phyloP scores from a whole-genome alignment of 139 green algal species.

The Chlamydomonas eustigma region DNA sequence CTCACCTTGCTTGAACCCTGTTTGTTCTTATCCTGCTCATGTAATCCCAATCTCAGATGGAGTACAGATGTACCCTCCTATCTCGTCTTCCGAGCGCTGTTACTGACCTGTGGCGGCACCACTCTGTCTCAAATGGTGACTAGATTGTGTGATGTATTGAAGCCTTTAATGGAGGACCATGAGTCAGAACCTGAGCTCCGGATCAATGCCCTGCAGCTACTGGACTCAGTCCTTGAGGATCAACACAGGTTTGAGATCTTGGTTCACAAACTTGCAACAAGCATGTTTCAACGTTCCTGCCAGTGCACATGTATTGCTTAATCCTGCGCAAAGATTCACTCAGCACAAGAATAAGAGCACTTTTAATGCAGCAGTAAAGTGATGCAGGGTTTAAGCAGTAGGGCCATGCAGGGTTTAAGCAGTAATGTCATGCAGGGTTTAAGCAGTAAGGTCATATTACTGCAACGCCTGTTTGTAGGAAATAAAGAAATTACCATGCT shows the following conservation, averaged over 20 bases:
- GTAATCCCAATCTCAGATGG: background rate
- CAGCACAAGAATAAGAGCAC: too few relatives aligned
- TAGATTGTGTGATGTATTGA: constrained; percentile 4
- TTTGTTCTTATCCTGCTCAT: background rate
- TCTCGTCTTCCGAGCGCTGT: constrained; percentile 41
- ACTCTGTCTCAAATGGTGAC: constrained; percentile 18
- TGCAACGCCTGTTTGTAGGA: too few relatives aligned
- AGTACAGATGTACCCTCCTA: constrained; percentile 20
- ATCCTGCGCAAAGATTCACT: too few relatives aligned
- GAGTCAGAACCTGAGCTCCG: constrained; percentile 19
- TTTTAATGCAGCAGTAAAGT: too few relatives aligned
- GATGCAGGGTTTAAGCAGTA: too few relatives aligned
- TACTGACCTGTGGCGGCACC: constrained; percentile 13
- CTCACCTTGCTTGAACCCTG: background rate
- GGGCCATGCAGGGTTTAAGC: too few relatives aligned
- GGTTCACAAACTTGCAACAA: too few relatives aligned
- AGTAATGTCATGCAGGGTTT: too few relatives aligned
- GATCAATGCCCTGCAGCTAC: constrained; percentile 40
- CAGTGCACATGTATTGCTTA: too few relatives aligned
- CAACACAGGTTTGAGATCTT: background rate
- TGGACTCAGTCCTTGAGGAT: constrained; percentile 63
- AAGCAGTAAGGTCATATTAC: too few relatives aligned
- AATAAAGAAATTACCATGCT: too few relatives aligned
- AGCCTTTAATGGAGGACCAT: constrained; percentile 18
- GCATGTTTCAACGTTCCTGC: too few relatives aligned